Conservation (phyloP, 2,329 filamentous ascomycete species). For the Stachybotrys chartarum region DNA sequence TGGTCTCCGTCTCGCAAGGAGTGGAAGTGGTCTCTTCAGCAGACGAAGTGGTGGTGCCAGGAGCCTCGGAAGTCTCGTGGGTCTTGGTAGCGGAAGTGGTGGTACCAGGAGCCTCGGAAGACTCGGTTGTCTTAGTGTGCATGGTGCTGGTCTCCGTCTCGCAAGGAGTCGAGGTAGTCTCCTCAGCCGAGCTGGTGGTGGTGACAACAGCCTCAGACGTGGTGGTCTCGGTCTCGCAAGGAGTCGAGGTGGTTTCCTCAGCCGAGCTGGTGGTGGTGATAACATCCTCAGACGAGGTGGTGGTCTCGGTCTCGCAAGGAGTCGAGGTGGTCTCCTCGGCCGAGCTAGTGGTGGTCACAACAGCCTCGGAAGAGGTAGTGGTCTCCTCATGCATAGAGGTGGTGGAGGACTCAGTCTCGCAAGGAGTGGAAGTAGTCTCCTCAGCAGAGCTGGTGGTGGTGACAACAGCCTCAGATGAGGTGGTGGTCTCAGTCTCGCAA, state of each 20-base stretch:
- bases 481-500: background rate
- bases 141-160: background rate
- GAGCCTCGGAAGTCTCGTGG: background rate
- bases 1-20: background rate
- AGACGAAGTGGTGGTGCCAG: constrained; percentile 1
- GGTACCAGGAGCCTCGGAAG: background rate
- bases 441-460: background rate
- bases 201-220: constrained; percentile 1
- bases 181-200: background rate
- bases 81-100: constrained; percentile 16
- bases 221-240: constrained; percentile 1
- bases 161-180: constrained; percentile 1
- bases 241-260: constrained; percentile 1
- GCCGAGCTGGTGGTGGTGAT: background rate
- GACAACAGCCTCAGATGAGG: background rate
- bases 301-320: background rate
- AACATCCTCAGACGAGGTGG: background rate
- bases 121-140: background rate
- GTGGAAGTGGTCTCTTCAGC: constrained; percentile 2
- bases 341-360: constrained; percentile 1
- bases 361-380: constrained; percentile 2
- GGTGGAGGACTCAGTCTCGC: background rate
- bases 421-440: background rate
- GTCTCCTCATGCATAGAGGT: background rate
- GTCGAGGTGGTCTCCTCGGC: constrained; percentile 1